Evolutionary conservation across 441 rosid species (phyloP).

Genomic region (Pelargonium citronellum): DNA sequence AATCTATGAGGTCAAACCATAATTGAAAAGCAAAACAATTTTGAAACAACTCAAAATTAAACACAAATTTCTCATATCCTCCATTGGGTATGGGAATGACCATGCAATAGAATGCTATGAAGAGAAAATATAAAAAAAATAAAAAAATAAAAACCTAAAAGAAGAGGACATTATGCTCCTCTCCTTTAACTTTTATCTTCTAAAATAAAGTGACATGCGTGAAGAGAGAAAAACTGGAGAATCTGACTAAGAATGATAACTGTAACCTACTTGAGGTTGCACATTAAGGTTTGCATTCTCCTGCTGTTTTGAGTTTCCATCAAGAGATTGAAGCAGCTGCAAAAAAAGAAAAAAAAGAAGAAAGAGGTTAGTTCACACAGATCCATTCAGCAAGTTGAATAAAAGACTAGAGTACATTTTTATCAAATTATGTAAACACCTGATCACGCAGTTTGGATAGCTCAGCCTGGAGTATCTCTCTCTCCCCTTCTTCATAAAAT

Average conservation of each 20-base stretch:
- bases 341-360: constrained; percentile 10
- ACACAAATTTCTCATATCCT: neutral
- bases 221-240: constrained; percentile 6
- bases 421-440: constrained; percentile 42
- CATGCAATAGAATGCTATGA: constrained; percentile 5
- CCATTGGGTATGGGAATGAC: constrained; percentile 9
- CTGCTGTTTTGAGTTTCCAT: constrained; percentile 43
- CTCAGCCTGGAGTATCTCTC: constrained; percentile 75
- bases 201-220: neutral
- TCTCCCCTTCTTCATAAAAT: constrained; percentile 95
- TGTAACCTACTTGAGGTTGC: constrained; percentile 50
- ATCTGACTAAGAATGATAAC: constrained; percentile 13
- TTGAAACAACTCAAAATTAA: neutral
- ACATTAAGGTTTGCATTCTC: constrained; percentile 28
- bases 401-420: constrained; percentile 4
- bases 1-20: constrained; percentile 10
- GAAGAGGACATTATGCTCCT: neutral
- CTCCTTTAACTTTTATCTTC: neutral
- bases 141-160: constrained; percentile 1
- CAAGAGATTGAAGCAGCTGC: constrained; percentile 66
- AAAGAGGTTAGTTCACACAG: constrained; percentile 14
- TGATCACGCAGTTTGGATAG: constrained; percentile 62
- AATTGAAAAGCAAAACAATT: constrained; percentile 4
- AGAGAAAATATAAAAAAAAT: neutral
- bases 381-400: constrained; percentile 23